A percentile compares a stretch with the other conserved stretches of the same genome.
phyloP scores from a whole-genome alignment of 495 filamentous ascomycete genomes.

The Aspergillus bertholletiae region DNA sequence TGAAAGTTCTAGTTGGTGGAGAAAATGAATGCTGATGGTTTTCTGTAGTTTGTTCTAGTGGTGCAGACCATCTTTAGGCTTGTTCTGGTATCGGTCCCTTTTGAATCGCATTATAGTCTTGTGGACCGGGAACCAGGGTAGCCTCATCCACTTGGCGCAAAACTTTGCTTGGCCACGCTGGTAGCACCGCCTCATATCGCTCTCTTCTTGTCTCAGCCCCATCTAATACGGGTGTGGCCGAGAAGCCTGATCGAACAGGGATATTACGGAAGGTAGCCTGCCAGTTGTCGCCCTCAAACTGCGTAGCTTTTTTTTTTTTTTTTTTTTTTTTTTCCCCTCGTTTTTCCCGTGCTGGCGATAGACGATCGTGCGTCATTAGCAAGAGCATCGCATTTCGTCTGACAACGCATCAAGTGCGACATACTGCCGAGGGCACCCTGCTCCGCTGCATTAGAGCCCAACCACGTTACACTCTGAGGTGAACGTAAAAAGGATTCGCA shows the following conservation, averaged over 20 bases:
- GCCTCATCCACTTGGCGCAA: slow-evolving; percentile 16
- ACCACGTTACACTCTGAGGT: slow-evolving; percentile 46
- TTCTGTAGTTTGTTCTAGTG: slow-evolving; percentile 20
- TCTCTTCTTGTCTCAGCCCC: slow-evolving; percentile 9
- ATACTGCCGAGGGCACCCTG: slow-evolving; percentile 34
- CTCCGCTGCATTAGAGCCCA: slow-evolving; percentile 49
- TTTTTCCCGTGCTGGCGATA: slow-evolving; percentile 14
- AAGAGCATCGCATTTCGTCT: slow-evolving; percentile 26
- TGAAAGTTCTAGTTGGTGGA: slow-evolving; percentile 15
- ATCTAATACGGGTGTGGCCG: slow-evolving; percentile 22
- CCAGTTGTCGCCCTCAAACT: slow-evolving; percentile 24
- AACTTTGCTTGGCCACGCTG: slow-evolving; percentile 12
- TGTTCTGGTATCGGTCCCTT: slow-evolving; percentile 21
- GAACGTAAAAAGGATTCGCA: slow-evolving; percentile 33
- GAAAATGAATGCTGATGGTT: slow-evolving; percentile 26
- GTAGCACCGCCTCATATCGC: slow-evolving; percentile 30
- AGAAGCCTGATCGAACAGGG: slow-evolving; percentile 17
- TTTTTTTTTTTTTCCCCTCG: not conserved
- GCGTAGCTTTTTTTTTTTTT: slow-evolving; percentile 1
- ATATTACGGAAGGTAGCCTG: slow-evolving; percentile 22
- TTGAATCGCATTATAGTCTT: slow-evolving; percentile 17
- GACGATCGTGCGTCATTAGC: slow-evolving; percentile 25
- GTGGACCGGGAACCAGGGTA: slow-evolving; percentile 22
- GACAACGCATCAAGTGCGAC: slow-evolving; percentile 47
- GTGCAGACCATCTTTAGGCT: slow-evolving; percentile 15